These are phyloP conservation scores for Pythium phragmiticola DNA, from an alignment of 352 stramenopile species.

Conservation along the genomic window DNA sequence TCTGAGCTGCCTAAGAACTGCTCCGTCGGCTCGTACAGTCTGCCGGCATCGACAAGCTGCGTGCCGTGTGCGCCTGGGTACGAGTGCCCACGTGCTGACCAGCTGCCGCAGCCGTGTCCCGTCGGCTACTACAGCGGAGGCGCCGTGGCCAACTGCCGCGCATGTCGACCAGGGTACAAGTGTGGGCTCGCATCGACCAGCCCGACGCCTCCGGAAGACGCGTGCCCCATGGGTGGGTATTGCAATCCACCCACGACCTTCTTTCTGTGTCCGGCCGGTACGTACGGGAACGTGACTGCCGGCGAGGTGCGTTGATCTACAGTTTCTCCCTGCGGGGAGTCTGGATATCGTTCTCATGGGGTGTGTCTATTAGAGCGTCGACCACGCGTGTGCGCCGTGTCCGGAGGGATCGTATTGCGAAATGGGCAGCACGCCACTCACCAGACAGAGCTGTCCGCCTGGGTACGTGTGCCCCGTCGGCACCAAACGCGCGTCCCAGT, in stretches of 20 bases:
- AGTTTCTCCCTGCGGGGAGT: too few relatives aligned
- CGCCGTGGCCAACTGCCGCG: constrained; percentile 56
- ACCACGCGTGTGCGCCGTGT: constrained; percentile 74
- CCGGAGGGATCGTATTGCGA: constrained; percentile 78
- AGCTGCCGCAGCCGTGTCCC: constrained; percentile 74
- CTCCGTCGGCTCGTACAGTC: constrained; percentile 77
- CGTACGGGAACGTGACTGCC: constrained; percentile 80
- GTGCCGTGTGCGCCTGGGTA: constrained; percentile 75
- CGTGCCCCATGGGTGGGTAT: constrained; percentile 88
- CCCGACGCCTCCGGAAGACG: constrained; percentile 76
- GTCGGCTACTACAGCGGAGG: constrained; percentile 89
- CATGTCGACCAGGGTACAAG: constrained; percentile 74
- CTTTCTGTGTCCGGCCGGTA: constrained; percentile 85
- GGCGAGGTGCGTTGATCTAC: constrained; percentile 46
- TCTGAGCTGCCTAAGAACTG: constrained; percentile 70
- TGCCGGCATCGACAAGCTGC: constrained; percentile 65
- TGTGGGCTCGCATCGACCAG: constrained; percentile 75
- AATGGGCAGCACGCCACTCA: constrained; percentile 68
- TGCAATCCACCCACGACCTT: constrained; percentile 86
- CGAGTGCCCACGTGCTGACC: constrained; percentile 73
- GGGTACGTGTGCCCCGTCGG: constrained; percentile 72
- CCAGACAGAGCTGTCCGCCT: constrained; percentile 55
- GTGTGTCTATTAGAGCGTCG: constrained; percentile 46
- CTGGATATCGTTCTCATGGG: neutral
- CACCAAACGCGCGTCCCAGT: constrained; percentile 63